Conservation (phyloP, 345 rosid genomes). For the Gossypium rotundifolium region DNA sequence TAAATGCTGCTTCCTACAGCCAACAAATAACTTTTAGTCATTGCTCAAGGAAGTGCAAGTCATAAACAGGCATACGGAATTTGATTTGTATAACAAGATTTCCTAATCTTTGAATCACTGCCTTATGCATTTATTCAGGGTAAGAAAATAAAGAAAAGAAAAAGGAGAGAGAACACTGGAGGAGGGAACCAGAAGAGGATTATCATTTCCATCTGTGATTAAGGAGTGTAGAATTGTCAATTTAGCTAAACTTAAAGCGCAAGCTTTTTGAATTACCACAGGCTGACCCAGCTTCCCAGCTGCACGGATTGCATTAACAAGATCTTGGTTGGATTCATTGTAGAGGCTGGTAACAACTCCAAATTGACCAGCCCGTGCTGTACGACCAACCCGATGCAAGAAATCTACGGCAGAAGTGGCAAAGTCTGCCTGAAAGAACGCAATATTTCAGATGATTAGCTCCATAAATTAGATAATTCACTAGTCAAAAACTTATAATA, state of each 20-base stretch:
- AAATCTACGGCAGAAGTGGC: constrained; percentile 90
- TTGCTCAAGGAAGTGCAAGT: background rate
- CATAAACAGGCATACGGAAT: background rate
- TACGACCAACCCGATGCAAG: constrained; percentile 91
- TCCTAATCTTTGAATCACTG: background rate
- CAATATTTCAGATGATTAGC: constrained; percentile 12
- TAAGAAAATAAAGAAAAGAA: background rate
- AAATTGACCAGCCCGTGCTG: constrained; percentile 92
- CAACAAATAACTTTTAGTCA: constrained; percentile 13
- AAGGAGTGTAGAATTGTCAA: constrained; percentile 4
- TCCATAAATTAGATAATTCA: background rate
- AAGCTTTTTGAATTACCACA: constrained; percentile 50
- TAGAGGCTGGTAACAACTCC: constrained; percentile 91
- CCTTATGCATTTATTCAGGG: background rate
- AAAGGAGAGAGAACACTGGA: background rate
- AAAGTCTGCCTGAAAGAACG: constrained; percentile 83
- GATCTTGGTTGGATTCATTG: constrained; percentile 65
- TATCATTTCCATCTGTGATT: background rate
- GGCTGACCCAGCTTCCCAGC: constrained; percentile 71
- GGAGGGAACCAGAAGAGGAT: background rate
- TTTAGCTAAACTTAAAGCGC: background rate
- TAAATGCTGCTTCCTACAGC: constrained; percentile 62
- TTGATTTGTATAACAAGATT: background rate
- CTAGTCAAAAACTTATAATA: background rate
- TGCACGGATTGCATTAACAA: constrained; percentile 71